Evolutionary conservation across 805 yeast genomes (phyloP), one percentile per base, ranked within the genome.

Genomic region (Pichia heedii): DNA sequence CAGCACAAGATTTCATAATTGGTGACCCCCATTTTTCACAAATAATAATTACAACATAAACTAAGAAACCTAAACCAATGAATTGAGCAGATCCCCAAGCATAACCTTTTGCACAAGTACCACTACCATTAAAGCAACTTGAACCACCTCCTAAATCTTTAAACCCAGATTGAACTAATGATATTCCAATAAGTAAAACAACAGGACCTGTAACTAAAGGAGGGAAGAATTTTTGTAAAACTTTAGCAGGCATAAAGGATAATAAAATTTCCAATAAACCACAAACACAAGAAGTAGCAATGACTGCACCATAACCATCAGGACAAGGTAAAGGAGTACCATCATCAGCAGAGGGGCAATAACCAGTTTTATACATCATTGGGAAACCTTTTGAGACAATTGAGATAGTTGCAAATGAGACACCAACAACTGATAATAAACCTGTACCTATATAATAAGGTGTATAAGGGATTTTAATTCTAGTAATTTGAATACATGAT

Each of bases 161-260:
- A 62, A 88, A 81, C 22, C 95, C 96, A 29, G 86, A 62, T 51
- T 69, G 68, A 47, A 87, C 71, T 53, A 88, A 71, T 22, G 71
- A 66, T 37, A 80, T 70, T 53, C 96, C 97, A 56, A 88, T 87
- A 29, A 88, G 70, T 43, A 88, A 63, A 26, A 88, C 96, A 37
- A 88, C 96, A 10, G 96, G 95, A 45, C 96, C 96, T 24, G 95
- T 88, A 48, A 89, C 96, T 42, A 86, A 66, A 32, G 95, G 89
- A 18, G 96, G 96, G 68, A 88, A 88, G 30, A 84, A 55, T 47
- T 70, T 77, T 61, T 84, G 87, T 51, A 88, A 70, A 13, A 72
- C 51, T 32, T 69, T 71, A 5, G 95, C 78, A 11, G 97, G 96
- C 52, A 81, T 61, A 60, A 89, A 88, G 0, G 95, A 82, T 41